These are phyloP conservation scores for Selenicereus undatus DNA, from an alignment of 148 eudicot genomes.

Conservation along the genomic window DNA sequence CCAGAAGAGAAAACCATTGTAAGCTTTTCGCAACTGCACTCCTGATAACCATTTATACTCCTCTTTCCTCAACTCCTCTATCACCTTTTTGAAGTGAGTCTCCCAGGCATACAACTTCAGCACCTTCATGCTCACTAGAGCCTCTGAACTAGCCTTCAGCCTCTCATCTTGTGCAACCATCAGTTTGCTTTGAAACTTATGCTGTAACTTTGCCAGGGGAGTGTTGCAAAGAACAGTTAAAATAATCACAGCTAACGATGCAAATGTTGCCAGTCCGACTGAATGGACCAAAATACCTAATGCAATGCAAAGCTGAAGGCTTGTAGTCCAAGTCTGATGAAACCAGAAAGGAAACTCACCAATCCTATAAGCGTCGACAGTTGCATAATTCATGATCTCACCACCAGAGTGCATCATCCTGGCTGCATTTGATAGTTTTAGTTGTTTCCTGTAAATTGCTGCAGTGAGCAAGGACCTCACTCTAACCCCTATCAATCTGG, in stretches of 20 bases:
- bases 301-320: conserved; percentile 71
- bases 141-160: conserved; percentile 65
- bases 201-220: conserved; percentile 72
- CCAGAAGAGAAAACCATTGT: conserved; percentile 73
- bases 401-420: conserved; percentile 68
- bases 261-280: conserved; percentile 68
- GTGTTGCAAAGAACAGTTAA: conserved; percentile 63
- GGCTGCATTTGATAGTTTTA: conserved; percentile 67
- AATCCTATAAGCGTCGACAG: conserved; percentile 76
- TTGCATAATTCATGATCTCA: conserved; percentile 83
- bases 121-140: conserved; percentile 77
- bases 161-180: conserved; percentile 74
- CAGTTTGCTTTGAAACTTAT: conserved; percentile 58
- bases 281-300: conserved; percentile 49
- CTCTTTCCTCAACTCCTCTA: conserved; percentile 53
- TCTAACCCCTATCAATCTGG: conserved; percentile 65
- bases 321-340: conserved; percentile 80
- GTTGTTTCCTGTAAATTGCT: conserved; percentile 72
- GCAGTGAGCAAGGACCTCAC: conserved; percentile 76
- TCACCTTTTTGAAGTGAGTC: conserved; percentile 58
- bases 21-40: conserved; percentile 61
- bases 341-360: conserved; percentile 91
- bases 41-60: conserved; percentile 67
- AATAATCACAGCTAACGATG: conserved; percentile 50
- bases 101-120: conserved; percentile 94